Percentiles rank a stretch among this genome's conserved stretches.
Conservation (phyloP, 1,139 yeast genomes). For the Schwanniomyces etchellsii region DNA sequence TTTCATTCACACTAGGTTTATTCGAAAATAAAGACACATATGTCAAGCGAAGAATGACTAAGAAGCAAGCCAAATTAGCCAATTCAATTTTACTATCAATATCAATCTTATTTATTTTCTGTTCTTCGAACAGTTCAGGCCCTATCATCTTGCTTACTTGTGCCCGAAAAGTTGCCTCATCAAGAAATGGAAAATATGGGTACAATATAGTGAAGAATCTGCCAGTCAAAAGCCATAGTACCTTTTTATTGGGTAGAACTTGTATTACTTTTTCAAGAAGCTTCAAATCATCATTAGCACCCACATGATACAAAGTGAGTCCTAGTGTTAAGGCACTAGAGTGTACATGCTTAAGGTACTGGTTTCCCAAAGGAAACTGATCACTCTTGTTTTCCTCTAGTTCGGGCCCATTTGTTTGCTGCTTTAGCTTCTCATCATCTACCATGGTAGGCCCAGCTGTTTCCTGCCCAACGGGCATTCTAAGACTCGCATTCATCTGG, state of each 20-base stretch:
- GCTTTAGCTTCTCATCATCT: no score
- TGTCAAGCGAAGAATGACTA: conserved; percentile 16
- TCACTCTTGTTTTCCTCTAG: no score
- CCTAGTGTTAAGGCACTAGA: conserved; percentile 6
- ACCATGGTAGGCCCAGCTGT: no score
- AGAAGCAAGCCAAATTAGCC: conserved; percentile 16
- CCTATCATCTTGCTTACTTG: conserved; percentile 21
- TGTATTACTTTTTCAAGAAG: conserved; percentile 20
- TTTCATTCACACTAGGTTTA: conserved; percentile 3
- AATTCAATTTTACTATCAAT: conserved; percentile 16
- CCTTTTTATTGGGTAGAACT: conserved; percentile 24
- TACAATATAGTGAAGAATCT: conserved; percentile 21
- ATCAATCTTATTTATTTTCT: conserved; percentile 9
- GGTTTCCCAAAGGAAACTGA: no score
- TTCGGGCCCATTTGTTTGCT: no score
- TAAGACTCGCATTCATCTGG: no score
- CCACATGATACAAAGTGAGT: conserved; percentile 15
- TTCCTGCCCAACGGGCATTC: no score
- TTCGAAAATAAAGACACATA: conserved; percentile 19
- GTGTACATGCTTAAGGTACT: no score
- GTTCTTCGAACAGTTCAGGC: conserved; percentile 16
- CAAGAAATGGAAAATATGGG: conserved; percentile 27
- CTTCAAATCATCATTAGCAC: conserved; percentile 19
- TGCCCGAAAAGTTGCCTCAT: conserved; percentile 19
- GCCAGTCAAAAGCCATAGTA: conserved; percentile 22